Evolutionary conservation across 345 rosid species (phyloP), one percentile per base, ranked within the genome.

Genomic region (Sisymbrium altissimum): DNA sequence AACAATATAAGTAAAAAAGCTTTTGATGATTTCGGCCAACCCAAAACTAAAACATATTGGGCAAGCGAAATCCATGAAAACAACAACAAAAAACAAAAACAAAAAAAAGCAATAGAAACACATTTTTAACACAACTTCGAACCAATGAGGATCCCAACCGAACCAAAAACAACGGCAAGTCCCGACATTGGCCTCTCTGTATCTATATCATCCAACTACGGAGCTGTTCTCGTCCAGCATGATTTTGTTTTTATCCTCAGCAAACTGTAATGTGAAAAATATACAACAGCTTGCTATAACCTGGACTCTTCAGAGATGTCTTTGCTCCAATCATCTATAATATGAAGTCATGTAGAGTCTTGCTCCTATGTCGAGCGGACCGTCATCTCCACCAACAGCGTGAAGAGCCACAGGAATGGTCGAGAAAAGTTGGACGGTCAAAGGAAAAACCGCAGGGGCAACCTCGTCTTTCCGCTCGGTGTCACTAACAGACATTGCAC

Each of bases 381-480:
- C 95, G 46, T 81, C 90, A 71, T 79, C 88, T 57, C 98, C 98
- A 41, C 96, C 96, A 61, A 85, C 76, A 3, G 96, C 96, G 76
- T 86, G 78, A 52, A 94, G 88, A 11, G 84, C 97, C 44, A 91
- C 93, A 0, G 96, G 89, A 77, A 94, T 88, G 38, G 92, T 88
- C 25, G 98, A 85, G 36, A 89, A 91, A n/a, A 78, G 70, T 21
- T 68, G 82, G 27, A 94, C 43, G 0, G 96, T 94, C 64, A 89
- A 25, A 11, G 98, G 97, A 48, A 88, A 91, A 56, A 85, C 88
- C 54, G 56, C 78, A 40, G 97, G 97, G 59, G 21, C 74, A 33
- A 86, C 73, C 39, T 57, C 79, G 3, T 72, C 68, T 32, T 64
- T 78, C 30, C 57, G 5, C 41, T 53, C 59, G 2, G 70, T 68